phyloP scores from a whole-genome alignment of 805 yeast species.

The Sugiyamaella valdiviana region DNA sequence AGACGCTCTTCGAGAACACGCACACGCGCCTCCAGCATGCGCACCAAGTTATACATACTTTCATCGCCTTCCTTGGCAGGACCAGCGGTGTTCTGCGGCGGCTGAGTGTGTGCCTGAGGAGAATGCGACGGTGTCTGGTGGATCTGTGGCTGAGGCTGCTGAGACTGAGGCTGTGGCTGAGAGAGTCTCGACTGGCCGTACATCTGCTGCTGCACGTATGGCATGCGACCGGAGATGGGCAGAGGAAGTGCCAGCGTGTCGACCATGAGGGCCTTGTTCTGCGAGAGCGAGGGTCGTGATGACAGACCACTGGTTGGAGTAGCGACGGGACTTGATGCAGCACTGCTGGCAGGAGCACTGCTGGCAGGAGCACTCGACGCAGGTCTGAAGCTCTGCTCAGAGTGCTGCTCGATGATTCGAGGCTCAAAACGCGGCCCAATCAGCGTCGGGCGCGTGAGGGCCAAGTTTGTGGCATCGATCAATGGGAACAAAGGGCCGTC shows the following conservation, averaged over 20 bases:
- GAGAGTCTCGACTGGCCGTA: background rate
- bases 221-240: background rate
- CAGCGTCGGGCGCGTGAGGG: conserved; percentile 7
- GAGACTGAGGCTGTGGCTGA: background rate
- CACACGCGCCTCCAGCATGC: conserved; percentile 27
- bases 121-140: conserved; percentile 7
- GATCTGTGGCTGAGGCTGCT: conserved; percentile 5
- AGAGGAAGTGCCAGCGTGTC: background rate
- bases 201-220: no score
- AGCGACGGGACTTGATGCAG: no score
- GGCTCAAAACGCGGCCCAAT: conserved; percentile 9
- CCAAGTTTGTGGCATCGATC: conserved; percentile 4
- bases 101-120: conserved; percentile 10
- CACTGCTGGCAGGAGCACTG: background rate
- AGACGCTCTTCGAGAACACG: conserved; percentile 29
- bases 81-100: conserved; percentile 6
- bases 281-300: no score
- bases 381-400: no score
- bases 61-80: conserved; percentile 7
- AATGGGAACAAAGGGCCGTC: background rate
- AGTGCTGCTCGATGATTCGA: background rate
- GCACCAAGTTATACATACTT: conserved; percentile 20
- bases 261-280: background rate
- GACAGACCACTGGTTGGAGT: no score
- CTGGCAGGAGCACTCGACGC: background rate